These are phyloP conservation scores for Alternaria rosae DNA, from an alignment of 2,329 filamentous ascomycete genomes.

Conservation along the genomic window DNA sequence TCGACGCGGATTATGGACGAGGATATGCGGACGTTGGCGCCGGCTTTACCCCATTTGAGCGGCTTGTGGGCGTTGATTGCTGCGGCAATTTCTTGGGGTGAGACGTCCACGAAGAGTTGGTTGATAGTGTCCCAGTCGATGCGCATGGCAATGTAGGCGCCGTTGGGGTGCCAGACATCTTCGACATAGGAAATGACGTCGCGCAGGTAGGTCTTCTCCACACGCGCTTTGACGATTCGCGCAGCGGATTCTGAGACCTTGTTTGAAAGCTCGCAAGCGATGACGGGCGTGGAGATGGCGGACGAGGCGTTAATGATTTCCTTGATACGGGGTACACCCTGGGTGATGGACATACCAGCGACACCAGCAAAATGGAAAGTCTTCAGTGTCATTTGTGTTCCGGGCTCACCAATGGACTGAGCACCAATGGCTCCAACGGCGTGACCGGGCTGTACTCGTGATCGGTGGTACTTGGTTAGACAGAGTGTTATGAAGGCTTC, in stretches of 20 bases:
- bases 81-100: conserved; percentile 72
- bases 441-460: conserved; percentile 91
- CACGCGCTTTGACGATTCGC: conserved; percentile 88
- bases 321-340: conserved; percentile 99
- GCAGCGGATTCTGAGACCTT: conserved; percentile 77
- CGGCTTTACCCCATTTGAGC: conserved; percentile 73
- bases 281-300: conserved; percentile 91
- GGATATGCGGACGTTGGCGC: conserved; percentile 61
- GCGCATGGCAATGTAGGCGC: conserved; percentile 79
- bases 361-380: conserved; percentile 99
- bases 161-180: conserved; percentile 82
- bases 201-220: conserved; percentile 91
- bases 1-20: conserved; percentile 72
- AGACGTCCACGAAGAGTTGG: conserved; percentile 82
- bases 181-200: conserved; percentile 84
- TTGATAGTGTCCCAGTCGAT: conserved; percentile 81
- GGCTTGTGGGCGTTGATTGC: conserved; percentile 84
- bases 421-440: conserved; percentile 95
- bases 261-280: conserved; percentile 84
- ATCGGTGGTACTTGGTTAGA: conserved; percentile 87
- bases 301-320: conserved; percentile 99
- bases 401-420: conserved; percentile 96
- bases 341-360: conserved; percentile 98
- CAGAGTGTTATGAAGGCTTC: conserved; percentile 80
- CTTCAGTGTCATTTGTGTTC: conserved; percentile 98